Evolutionary conservation across 768 basidiomycete genomes (phyloP), one percentile per base, ranked within the genome.

Genomic region (Russula brevipes): DNA sequence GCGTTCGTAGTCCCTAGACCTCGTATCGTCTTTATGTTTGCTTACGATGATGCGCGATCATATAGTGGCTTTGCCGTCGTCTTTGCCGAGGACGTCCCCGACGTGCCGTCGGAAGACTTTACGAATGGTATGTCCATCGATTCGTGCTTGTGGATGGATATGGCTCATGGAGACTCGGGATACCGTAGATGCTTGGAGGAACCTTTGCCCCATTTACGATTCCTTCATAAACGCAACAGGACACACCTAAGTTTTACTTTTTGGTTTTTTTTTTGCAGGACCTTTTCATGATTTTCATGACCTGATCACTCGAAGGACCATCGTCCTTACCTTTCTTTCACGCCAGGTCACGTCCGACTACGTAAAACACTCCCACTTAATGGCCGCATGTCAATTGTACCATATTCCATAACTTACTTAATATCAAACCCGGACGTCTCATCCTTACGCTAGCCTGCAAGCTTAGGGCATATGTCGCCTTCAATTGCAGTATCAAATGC

Each of bases 1-100:
- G 56, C 59, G 71, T 24, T 82, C 86, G 1, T 83, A 88, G 71
- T 88, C 87, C 73, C 76, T 85, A 19, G 24, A 24, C 85, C 85
- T 16, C 81, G 81, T 30, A 84, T 83, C 79, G 73, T 72, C 61
- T 62, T 71, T 46, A 69, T 71, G 55, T 70, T 19, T 12, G 24
- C 4, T 54, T 8, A 38, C 51, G 16, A 14, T 56, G 42, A 61
- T 11, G 12, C 3, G 14, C 24, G 5, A 24, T 33, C 3, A 0
- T 30, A 24, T 41, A 61, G 60, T 44, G 64, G 64, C 9, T 65
- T 65, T 46, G 64, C 64, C 5, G 61, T 46, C 24, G 61, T 65
- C 33, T 63, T 65, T 36, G 61, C 56, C n/a, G 64, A 65, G 49
- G 64, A 63, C 14, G 55, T 62, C 8, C 61, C 61, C 7, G 54